Evolutionary conservation across 306 rosid genomes (phyloP), one percentile per base, ranked within the genome.

Genomic region (Sophora flavescens): DNA sequence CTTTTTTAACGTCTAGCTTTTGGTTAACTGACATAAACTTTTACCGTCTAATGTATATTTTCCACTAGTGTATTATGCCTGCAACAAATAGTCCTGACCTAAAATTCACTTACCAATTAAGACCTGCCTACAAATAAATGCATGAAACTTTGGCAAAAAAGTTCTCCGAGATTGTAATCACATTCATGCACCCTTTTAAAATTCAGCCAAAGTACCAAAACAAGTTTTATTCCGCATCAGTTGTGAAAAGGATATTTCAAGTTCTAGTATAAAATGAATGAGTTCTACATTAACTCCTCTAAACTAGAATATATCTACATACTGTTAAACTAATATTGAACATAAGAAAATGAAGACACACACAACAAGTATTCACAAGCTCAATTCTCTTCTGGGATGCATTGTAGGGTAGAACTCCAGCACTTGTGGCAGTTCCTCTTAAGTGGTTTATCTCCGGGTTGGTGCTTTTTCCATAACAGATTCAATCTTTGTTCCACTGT

Each of bases 401-500:
- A 84, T 36, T 82, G 90, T 18, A 89, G 81, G 0, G 76, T 86
- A 50, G 91, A 91, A 50, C 81, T 75, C 94, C 89, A 88, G 6
- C 74, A 74, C 41, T 48, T 58, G 42, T 69, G 63, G 18, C 51
- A 32, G 45, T 72, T 81, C 33, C 65, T 76, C 76, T 18, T 80
- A 28, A 67, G 47, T 12, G 42, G 9, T 68, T 80, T 86, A 47
- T 63, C 72, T 53, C 36, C 78, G 9, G 61, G 13, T 7, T 76
- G 42, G 17, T 84, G 81, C 81, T 84, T 89, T 57, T 60, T 80
- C 57, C 86, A 17, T 60, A 86, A 45, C 33, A 64, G 35, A 61
- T 56, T 74, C 48, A 89, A 30, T 33, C 89, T 28, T 54, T 87
- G 86, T 70, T 86, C 87, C 68, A 79, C 80, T 14, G 81, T 13